phyloP scores from a whole-genome alignment of 371 early-diverging fungal species.

The Mortierella sp. region DNA sequence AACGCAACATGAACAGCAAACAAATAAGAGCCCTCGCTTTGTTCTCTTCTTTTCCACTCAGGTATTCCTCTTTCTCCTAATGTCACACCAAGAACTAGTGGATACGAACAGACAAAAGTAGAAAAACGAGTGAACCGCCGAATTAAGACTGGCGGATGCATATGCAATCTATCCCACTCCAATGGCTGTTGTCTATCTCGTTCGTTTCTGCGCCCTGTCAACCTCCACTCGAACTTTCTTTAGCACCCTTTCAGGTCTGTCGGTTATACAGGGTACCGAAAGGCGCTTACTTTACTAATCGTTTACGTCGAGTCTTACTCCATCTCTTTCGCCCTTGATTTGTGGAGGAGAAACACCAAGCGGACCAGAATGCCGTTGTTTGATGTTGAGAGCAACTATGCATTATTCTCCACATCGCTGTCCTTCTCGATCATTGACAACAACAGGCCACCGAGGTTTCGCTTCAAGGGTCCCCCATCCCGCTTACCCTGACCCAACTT shows the following conservation, averaged over 20 bases:
- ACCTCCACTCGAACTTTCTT: not conserved
- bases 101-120: not conserved
- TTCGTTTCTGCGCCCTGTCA: not conserved
- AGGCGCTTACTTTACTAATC: not conserved
- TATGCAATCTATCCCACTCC: conserved; percentile 1
- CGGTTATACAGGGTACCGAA: not conserved
- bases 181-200: no score
- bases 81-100: not conserved
- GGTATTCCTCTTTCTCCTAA: not conserved
- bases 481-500: not conserved
- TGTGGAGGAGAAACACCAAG: not conserved
- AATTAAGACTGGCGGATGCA: not conserved
- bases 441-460: not conserved
- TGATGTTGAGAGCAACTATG: not conserved
- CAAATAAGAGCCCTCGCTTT: not conserved
- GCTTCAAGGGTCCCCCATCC: not conserved
- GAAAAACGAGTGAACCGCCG: not conserved
- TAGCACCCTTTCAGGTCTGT: not conserved
- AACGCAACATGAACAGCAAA: not conserved
- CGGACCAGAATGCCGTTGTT: not conserved
- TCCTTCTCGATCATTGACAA: not conserved
- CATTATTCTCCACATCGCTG: not conserved
- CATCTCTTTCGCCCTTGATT: not conserved
- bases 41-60: not conserved
- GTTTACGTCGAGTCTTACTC: no score